Evolutionary conservation across 1,284 basidiomycete genomes (phyloP).

Genomic region (Tylopilus sp.): DNA sequence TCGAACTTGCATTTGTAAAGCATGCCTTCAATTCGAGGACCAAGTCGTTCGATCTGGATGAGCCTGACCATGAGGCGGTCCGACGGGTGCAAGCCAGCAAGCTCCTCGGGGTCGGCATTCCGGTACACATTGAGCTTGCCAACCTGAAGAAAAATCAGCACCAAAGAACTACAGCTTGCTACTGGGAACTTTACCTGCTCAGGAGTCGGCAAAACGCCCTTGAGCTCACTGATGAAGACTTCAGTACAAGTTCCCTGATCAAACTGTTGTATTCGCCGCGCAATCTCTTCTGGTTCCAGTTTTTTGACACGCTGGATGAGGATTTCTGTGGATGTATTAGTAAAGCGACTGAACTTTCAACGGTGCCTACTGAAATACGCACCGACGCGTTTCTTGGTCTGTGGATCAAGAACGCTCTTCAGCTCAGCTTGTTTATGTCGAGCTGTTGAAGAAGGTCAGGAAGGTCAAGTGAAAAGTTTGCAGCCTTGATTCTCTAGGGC

Average conservation of each 20-base stretch:
- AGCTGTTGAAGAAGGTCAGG: slow-evolving; percentile 38
- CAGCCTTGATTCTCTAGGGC: background rate
- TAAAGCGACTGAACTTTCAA: background rate
- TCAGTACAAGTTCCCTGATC: slow-evolving; percentile 82
- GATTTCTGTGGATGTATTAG: slow-evolving; percentile 55
- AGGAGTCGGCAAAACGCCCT: slow-evolving; percentile 80
- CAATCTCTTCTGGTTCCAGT: slow-evolving; percentile 79
- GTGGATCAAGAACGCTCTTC: slow-evolving; percentile 84
- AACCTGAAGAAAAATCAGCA: slow-evolving; percentile 45
- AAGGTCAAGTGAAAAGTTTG: slow-evolving; percentile 3
- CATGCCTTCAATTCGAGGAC: slow-evolving; percentile 90
- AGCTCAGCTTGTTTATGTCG: slow-evolving; percentile 80
- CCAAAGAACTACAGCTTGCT: slow-evolving; percentile 10
- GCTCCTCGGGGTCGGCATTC: slow-evolving; percentile 82
- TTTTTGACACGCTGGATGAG: slow-evolving; percentile 83
- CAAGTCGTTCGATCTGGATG: slow-evolving; percentile 92
- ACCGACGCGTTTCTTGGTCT: slow-evolving; percentile 89
- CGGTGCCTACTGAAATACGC: slow-evolving; percentile 28
- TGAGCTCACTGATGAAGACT: slow-evolving; percentile 81
- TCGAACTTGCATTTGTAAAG: slow-evolving; percentile 84
- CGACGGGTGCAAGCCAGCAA: slow-evolving; percentile 85
- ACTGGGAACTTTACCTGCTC: slow-evolving; percentile 60
- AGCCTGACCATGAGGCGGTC: slow-evolving; percentile 96
- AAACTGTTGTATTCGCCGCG: slow-evolving; percentile 77
- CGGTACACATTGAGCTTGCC: slow-evolving; percentile 90